Conservation (phyloP, 1,284 basidiomycete genomes). For the Irpex rosettiformis region DNA sequence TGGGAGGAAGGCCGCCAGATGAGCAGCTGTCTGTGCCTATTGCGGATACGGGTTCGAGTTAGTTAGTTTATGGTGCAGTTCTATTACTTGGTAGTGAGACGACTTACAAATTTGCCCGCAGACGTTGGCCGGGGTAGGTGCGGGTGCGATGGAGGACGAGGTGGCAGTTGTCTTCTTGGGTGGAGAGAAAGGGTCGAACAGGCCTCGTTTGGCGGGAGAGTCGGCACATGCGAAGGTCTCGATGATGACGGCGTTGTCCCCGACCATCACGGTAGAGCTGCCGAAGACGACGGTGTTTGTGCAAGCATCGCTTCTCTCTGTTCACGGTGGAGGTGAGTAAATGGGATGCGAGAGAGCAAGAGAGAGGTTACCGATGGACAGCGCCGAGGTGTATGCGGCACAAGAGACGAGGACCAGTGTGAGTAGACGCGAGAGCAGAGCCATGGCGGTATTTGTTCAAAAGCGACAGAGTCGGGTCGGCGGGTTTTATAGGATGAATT, state of each 20-base stretch:
- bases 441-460: no score
- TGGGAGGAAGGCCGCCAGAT: conserved; percentile 18
- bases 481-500: no score
- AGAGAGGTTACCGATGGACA: neutral
- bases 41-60: no score
- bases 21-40: conserved; percentile 20
- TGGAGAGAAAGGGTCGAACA: neutral
- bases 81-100: no score
- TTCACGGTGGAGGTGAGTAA: neutral
- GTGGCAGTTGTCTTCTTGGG: neutral
- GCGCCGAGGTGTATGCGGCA: neutral
- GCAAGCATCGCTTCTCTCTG: neutral
- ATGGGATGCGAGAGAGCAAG: neutral
- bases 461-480: no score
- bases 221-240: neutral
- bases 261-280: neutral
- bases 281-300: neutral
- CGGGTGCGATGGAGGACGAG: neutral
- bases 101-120: neutral
- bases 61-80: no score
- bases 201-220: neutral
- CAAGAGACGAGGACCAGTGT: neutral
- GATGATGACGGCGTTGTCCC: neutral
- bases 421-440: neutral
- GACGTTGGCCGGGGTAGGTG: neutral